Evolutionary conservation across 352 stramenopile species (phyloP), one percentile per base, ranked within the genome.

Genomic region (Thraustochytrium striatum): DNA sequence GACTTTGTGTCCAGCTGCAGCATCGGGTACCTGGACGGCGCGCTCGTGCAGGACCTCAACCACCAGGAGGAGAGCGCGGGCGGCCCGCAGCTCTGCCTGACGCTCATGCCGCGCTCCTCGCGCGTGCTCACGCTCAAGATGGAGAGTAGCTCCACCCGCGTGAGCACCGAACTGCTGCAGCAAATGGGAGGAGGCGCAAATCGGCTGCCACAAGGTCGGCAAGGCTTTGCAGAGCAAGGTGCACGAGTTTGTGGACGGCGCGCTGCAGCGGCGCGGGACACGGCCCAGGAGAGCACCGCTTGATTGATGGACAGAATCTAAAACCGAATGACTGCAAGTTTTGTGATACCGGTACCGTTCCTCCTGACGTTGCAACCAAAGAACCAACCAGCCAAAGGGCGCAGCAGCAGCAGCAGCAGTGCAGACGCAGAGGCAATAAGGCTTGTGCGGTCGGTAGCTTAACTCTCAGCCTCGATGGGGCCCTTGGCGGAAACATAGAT

Each of bases 401-500:
- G 33, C n/a, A 28, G 55, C 61, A 70, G 38, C 33, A 70, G 30
- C 33, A 70, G 39, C 33, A 70, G 55, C 62, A 13, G 5, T 1
- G 44, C 1, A 73, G 44, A 28, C 62, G 32, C 21, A 69, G 62
- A 3, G 33, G 41, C 19, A 36, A 62, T 25, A 73, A 73, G 62
- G 30, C 33, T 35, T 57, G 28, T 19, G n/a, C 9, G 30, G 25
- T 8, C 32, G 32, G 57, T 80, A 44, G 44, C 35, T 78, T 69
- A 72, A 21, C 68, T 41, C 61, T 80, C 70, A 8, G 43, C 57
- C 35, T 41, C 58, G 19, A 85, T 85, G 25, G 81, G 35, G 59
- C 81, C 88, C 90, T 98, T 98, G 85, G 99, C 94, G 52, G 89
- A 97, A 65, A 99, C 95, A 89, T 99, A 99, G 87, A 99, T 99